Percentiles rank a stretch among this genome's conserved stretches.
Conservation (phyloP, 306 rosid genomes). For the Coriaria nepalensis region DNA sequence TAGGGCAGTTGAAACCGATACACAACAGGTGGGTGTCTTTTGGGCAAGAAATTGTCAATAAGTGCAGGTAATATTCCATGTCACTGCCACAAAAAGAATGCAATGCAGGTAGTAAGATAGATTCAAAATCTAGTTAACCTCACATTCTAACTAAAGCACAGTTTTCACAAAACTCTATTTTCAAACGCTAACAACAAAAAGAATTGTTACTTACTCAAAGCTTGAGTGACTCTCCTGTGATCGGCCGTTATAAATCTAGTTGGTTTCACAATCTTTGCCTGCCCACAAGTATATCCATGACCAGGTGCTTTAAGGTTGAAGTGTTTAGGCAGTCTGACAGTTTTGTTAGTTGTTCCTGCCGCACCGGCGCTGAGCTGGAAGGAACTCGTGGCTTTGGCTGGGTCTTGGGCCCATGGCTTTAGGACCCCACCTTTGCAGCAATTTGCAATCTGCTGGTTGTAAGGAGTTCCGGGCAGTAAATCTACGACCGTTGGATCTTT, state of each 20-base stretch:
- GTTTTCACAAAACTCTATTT: too few relatives aligned
- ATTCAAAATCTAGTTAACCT: too few relatives aligned
- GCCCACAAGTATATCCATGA: slow-evolving; percentile 80
- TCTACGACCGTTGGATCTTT: slow-evolving; percentile 85
- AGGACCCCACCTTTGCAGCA: slow-evolving; percentile 93
- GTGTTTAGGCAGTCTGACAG: slow-evolving; percentile 64
- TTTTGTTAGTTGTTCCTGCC: slow-evolving; percentile 88
- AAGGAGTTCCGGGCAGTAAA: slow-evolving; percentile 87
- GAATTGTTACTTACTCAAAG: slow-evolving; percentile 53
- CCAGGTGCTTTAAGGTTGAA: slow-evolving; percentile 81
- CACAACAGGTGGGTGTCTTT: slow-evolving; percentile 96
- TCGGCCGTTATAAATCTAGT: slow-evolving; percentile 49
- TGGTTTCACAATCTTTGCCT: slow-evolving; percentile 54
- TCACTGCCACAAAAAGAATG: slow-evolving; percentile 75
- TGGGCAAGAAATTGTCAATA: slow-evolving; percentile 94
- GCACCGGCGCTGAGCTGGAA: slow-evolving; percentile 86
- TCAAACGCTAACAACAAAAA: too few relatives aligned
- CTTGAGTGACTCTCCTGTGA: slow-evolving; percentile 79
- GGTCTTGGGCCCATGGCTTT: slow-evolving; percentile 79
- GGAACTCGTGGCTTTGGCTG: slow-evolving; percentile 54
- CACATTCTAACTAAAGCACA: too few relatives aligned
- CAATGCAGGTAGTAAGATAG: not conserved
- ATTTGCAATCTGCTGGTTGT: slow-evolving; percentile 85
- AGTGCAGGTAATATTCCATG: slow-evolving; percentile 95
- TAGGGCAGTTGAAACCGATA: slow-evolving; percentile 95